Conservation (phyloP, 1,284 basidiomycete genomes). For the Ceratobasidium sp. region DNA sequence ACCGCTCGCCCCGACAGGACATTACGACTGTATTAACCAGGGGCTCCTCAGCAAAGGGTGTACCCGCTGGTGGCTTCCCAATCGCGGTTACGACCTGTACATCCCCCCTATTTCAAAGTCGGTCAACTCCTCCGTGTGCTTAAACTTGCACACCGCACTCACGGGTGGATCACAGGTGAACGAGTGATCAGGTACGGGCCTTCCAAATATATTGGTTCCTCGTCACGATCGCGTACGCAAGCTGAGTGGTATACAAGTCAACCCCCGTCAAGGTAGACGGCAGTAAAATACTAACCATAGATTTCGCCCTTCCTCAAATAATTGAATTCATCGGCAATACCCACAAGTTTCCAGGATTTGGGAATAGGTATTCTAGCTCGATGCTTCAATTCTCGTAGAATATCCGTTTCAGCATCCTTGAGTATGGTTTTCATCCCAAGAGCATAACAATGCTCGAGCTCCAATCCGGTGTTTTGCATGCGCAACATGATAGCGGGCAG, state of each 20-base stretch:
- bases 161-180: conserved; percentile 79
- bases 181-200: conserved; percentile 73
- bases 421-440: conserved; percentile 55
- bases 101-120: conserved; percentile 52
- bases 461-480: conserved; percentile 53
- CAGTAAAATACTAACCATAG: conserved; percentile 64
- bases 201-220: conserved; percentile 66
- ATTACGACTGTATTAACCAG: conserved; percentile 81
- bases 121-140: background rate
- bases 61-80: conserved; percentile 65
- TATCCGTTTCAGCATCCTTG: conserved; percentile 52
- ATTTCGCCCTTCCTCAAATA: conserved; percentile 71
- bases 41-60: conserved; percentile 49
- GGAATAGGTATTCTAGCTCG: conserved; percentile 44
- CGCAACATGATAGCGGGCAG: conserved; percentile 60
- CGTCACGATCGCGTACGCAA: conserved; percentile 67
- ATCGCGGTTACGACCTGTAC: conserved; percentile 80
- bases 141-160: conserved; percentile 44
- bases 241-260: conserved; percentile 56
- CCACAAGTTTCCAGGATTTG: conserved; percentile 49
- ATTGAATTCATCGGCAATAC: conserved; percentile 76
- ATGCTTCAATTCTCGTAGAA: conserved; percentile 42
- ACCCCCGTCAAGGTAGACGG: background rate
- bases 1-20: conserved; percentile 71
- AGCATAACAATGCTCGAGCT: conserved; percentile 53